Evolutionary conservation across 2,329 filamentous ascomycete genomes (phyloP), one percentile per base, ranked within the genome.

Genomic region (Neocucurbitaria cava): DNA sequence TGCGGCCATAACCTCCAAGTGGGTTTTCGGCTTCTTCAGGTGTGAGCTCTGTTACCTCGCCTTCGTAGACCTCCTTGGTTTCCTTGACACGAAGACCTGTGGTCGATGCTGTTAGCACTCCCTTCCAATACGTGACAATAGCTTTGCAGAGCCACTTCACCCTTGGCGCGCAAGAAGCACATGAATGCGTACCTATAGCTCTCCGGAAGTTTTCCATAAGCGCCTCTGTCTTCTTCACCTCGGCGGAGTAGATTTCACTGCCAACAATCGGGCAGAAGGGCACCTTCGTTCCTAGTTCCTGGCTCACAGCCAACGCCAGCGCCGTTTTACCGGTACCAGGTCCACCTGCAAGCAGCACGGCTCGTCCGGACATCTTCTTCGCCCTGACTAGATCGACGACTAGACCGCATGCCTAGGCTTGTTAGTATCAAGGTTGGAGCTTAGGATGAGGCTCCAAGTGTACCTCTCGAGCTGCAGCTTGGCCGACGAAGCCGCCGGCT

Each of bases 221-320:
- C 64, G 96, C 90, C 78, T 99, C 95, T 45, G 95, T 99, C 87
- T 99, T 99, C 87, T 99, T 99, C 61, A 99, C 93, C 79, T 99
- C 95, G 41, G 94, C 89, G 66, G 92, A 96, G 81, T 97, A 99
- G 70, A 99, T 90, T 79, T 99, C 95, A 82, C 93, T 97, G 68
- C 93, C 95, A 48, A 97, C 95, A 73, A 99, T 98, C 35, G 94
- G 93, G 77, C 95, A 97, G 76, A 99, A 99, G 6, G 95, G 95
- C 52, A 99, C 96, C 82, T 97, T 98, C 45, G 93, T 97, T 66
- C 95, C 95, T 63, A 99, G 84, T 77, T 99, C 95, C 79, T 98
- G 95, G 77, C 92, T 96, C 66, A 99, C 91, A 44, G 95, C 95
- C 57, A 98, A 85, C 44, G 95, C 95, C 61, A 99, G 87, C 24